Conservation (phyloP, 306 rosid genomes). For the Mimosa pudica region DNA sequence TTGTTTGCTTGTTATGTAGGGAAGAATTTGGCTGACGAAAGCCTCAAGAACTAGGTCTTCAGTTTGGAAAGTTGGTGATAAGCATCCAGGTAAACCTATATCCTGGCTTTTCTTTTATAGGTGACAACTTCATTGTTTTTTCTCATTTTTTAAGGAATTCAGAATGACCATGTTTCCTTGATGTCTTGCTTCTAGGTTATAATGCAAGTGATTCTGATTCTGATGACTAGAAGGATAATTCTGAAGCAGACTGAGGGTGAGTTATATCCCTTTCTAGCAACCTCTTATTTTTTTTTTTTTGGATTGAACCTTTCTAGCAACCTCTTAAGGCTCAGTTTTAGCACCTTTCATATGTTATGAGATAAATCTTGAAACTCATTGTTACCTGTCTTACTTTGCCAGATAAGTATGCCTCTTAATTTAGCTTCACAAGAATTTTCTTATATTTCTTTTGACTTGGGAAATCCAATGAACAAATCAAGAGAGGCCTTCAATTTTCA, state of each 20-base stretch:
- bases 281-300: not conserved
- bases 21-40: constrained; percentile 84
- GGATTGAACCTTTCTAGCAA: too few relatives aligned
- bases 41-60: constrained; percentile 84
- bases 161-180: not conserved
- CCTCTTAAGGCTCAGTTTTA: constrained; percentile 3
- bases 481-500: not conserved
- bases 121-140: not conserved
- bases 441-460: not conserved
- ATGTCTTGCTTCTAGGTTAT: constrained; percentile 56
- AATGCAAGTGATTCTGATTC: constrained; percentile 96
- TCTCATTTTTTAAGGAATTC: not conserved
- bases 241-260: constrained; percentile 46
- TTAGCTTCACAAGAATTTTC: constrained; percentile 5
- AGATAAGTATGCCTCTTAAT: not conserved
- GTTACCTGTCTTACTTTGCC: not conserved
- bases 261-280: constrained; percentile 29
- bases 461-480: not conserved
- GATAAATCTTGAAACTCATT: constrained; percentile 3
- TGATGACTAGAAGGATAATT: constrained; percentile 65
- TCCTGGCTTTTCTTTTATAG: constrained; percentile 11
- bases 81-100: constrained; percentile 73
- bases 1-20: constrained; percentile 53
- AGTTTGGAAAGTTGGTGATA: constrained; percentile 87
- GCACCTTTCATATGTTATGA: not conserved